Base-by-base conservation (phyloP, 306 rosid genomes). In the Prunus mume region DNA sequence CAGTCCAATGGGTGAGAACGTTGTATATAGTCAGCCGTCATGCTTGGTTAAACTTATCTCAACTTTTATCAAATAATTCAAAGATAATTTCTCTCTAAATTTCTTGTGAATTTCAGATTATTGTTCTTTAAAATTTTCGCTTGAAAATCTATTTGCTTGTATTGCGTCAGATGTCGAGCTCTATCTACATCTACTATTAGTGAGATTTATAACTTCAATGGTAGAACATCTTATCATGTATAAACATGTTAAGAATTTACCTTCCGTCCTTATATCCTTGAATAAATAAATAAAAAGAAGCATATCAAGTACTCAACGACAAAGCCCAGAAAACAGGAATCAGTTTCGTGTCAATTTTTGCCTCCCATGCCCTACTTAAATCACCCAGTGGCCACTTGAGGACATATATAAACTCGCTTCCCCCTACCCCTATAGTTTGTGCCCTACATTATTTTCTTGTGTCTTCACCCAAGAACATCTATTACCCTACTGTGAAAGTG, bases 401-500 rank as follows among this genome's bases (percentile, higher is more conserved):
- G 80, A 80, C 80, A 75, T 51, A 12, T 51, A 12, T 15, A 64
- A 54, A 18, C 65, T 38, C 24, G 43, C 67, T 69, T 77, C 71
- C 28, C 51, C 3, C 67, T 69, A 73, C 71, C 28, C 51, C 3
- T 71, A 9, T 13, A 27, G 0, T 46, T 14, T 68, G 56, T 52
- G 52, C 15, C 41, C 51, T 34, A 18, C 52, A 38, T 43, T 38
- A 5, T 15, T 50, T 67, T 38, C 17, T 5, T 38, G 43, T 2
- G 34, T 13, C 18, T 69, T 27, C 20, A n/a, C 13, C 15, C 43
- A 38, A 22, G 20, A n/a, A 15, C 12, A 24, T 24, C 12, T 38
- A 28, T 18, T 18, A 24, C 68, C 32, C 38, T 69, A 60, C 6
- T 64, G 52, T 63, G 75, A 83, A 74, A 70, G 73, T 45, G 80